Base-by-base conservation (phyloP, 1,139 yeast species). In the Scheffersomyces cryptocercus region DNA sequence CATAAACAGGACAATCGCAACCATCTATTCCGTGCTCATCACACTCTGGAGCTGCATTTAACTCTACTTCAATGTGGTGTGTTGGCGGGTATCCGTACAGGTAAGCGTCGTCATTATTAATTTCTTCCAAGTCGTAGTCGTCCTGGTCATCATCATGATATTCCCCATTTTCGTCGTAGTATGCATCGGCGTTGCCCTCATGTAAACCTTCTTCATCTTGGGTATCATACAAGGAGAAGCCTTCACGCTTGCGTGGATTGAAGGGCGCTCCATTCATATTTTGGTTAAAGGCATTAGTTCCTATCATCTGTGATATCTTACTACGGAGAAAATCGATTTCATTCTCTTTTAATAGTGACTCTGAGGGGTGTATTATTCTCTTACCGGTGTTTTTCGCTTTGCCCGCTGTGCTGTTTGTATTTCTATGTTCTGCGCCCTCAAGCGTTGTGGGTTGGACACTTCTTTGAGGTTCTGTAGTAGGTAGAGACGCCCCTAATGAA, bases 11-110 rank as follows among this genome's bases (percentile, higher is more conserved):
- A 50, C 72, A 67, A 40, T 65, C 67, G 49, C 73, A 68, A 9
- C 58, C 62, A 12, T 59, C 61, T 7, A 48, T 41, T 4, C 70
- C 70, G 48, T 68, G 73, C 33, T 55, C 58, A 14, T 62, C 65
- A 46, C 73, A 67, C 38, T 62, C 67, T 2, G 68, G 62, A 4
- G 60, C 62, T 1, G 67, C 53, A 41, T 68, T 69, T 29, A 73
- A 56, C 48, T 73, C 78, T 7, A 73, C 70, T 51, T 73, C 78
- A 15, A 74, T 68, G 46, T 70, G 78, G 45, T 70, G 75, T 7
- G 68, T 60, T 3, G 71, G 68, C 0, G 59, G 53, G 28, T 62
- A 62, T 29, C 58, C 63, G 46, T 59, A 58, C 54, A 48, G 57
- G 43, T 56, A 59, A 29, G 61, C 61, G 7, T 53, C 49, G 13